phyloP scores from a whole-genome alignment of 2,329 filamentous ascomycete genomes.

The Teratosphaeria gauchensis region DNA sequence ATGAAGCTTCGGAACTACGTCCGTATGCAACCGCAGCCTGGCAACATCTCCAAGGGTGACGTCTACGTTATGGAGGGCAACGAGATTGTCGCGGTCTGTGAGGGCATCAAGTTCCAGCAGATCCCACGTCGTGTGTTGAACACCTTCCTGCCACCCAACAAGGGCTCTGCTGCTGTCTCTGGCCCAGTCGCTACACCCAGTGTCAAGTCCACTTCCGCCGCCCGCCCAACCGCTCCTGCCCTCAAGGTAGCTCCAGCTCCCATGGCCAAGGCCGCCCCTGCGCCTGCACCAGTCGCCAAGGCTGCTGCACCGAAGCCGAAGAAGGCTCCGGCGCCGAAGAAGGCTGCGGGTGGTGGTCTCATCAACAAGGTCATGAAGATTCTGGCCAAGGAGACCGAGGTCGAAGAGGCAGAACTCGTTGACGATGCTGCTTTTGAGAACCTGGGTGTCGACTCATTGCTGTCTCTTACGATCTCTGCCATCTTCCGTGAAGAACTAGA shows the following conservation, averaged over 20 bases:
- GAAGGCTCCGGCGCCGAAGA: slow-evolving; percentile 38
- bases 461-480: slow-evolving; percentile 52
- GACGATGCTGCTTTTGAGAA: slow-evolving; percentile 53
- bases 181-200: slow-evolving; percentile 26
- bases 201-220: slow-evolving; percentile 6
- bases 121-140: slow-evolving; percentile 58
- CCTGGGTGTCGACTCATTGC: slow-evolving; percentile 52
- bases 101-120: slow-evolving; percentile 56
- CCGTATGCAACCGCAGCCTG: slow-evolving; percentile 48
- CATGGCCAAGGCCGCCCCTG: slow-evolving; percentile 12
- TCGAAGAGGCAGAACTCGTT: slow-evolving; percentile 49
- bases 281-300: slow-evolving; percentile 11
- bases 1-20: slow-evolving; percentile 51
- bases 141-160: slow-evolving; percentile 55
- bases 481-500: slow-evolving; percentile 53
- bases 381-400: slow-evolving; percentile 56
- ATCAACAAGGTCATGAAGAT: slow-evolving; percentile 51
- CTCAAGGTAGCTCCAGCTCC: slow-evolving; percentile 11
- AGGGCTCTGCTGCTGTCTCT: slow-evolving; percentile 22
- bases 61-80: slow-evolving; percentile 52
- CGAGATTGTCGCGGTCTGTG: slow-evolving; percentile 49
- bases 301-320: slow-evolving; percentile 24
- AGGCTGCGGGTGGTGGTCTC: slow-evolving; percentile 38
- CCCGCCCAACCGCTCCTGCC: not conserved
- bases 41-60: slow-evolving; percentile 49